Base-by-base conservation (phyloP, 768 basidiomycete species). In the Mycena vulgaris region DNA sequence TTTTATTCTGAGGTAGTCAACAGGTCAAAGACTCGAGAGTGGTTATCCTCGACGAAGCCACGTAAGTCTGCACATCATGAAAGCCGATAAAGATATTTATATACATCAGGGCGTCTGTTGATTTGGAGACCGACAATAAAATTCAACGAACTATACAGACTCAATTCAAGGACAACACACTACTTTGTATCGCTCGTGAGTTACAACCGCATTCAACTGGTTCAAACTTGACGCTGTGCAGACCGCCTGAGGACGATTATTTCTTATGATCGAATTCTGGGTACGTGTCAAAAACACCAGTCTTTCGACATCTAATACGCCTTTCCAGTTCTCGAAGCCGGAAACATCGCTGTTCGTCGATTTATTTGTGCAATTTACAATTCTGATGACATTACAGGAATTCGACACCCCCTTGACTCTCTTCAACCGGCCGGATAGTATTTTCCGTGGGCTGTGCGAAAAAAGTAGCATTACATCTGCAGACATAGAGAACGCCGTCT, bases 1-100 rank as follows among this genome's bases (percentile, higher is more conserved):
- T 90, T 89, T 2, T 80, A 94, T 35, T 89, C 94, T n/a, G 90
- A 91, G 19, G 83, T 94, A 40, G 93, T 93, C 25, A 83, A 5
- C 81, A 95, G 19, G 94, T 95, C 25, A 91, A 93, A 71, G 88
- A 93, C 77, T 87, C 90, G 8, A 88, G 87, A 75, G 89, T 95
- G 42, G 89, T 95, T 33, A 88, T 96, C 37, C 83, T 96, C 17
- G 95, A 96, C 78, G 94, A 95, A 82, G 94, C 93, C 0, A 95
- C 85, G 82, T 83, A 60, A 65, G 80, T 76, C 21, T 23, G 14
- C 10, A 19, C 21, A 45, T 11, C 6, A n/a, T n/a, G n/a, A 21
- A 6, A 45, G 14, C 42, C 19, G 21, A 6, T 21, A 45, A 45
- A 4, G 19, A 45, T 27, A 27, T 19, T 40, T 25, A 21, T 21